These are phyloP conservation scores for Maudiozyma saulgeensis DNA, from an alignment of 805 yeast species.

Conservation along the genomic window DNA sequence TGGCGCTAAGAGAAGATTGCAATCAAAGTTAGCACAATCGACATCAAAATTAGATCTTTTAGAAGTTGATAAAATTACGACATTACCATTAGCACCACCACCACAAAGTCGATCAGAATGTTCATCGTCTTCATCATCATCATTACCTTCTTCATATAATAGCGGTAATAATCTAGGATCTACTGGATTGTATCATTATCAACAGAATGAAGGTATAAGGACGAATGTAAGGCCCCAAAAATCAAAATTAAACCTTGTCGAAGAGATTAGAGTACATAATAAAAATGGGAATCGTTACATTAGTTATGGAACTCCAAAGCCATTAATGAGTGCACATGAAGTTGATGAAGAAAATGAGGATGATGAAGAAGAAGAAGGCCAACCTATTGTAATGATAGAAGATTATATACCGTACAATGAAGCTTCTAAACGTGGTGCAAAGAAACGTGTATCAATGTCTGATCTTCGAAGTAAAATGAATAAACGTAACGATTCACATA, in stretches of 20 bases:
- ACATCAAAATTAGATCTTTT: slow-evolving; percentile 25
- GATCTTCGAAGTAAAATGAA: slow-evolving; percentile 20
- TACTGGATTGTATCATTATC: no score
- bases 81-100: slow-evolving; percentile 26
- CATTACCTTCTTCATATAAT: neutral
- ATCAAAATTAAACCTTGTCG: slow-evolving; percentile 8
- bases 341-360: slow-evolving; percentile 2
- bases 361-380: slow-evolving; percentile 6
- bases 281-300: slow-evolving; percentile 9
- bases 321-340: neutral
- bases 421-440: neutral
- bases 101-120: neutral
- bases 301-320: slow-evolving; percentile 7
- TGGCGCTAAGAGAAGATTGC: slow-evolving; percentile 18
- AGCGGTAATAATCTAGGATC: neutral
- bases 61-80: slow-evolving; percentile 23
- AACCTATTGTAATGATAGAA: slow-evolving; percentile 24
- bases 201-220: no score
- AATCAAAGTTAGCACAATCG: slow-evolving; percentile 17
- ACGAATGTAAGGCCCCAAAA: neutral
- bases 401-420: slow-evolving; percentile 21
- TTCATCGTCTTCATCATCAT: neutral
- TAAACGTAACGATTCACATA: slow-evolving; percentile 12
- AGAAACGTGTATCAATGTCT: slow-evolving; percentile 22
- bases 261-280: slow-evolving; percentile 15